A percentile compares a stretch with the other conserved stretches of the same genome.
Evolutionary conservation across 352 stramenopile species (phyloP).

Genomic region (Plasmopara muralis): DNA sequence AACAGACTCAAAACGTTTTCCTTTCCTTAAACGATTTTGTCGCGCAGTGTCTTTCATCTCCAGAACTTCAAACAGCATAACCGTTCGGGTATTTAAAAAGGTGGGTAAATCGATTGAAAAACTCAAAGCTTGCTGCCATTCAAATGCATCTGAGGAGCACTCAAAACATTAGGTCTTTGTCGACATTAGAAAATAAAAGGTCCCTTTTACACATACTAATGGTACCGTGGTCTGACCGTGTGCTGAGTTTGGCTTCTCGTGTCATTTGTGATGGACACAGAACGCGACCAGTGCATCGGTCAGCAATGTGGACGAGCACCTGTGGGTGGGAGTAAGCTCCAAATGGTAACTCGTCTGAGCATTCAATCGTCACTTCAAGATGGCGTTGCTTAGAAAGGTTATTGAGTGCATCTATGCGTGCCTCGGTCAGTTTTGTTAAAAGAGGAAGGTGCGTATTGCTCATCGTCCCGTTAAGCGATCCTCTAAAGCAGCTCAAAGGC

Average conservation of each 20-base stretch:
- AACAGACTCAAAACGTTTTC: background rate
- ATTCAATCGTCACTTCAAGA: conserved; percentile 33
- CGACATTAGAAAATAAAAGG: background rate
- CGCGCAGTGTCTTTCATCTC: conserved; percentile 21
- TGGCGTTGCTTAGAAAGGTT: conserved; percentile 11
- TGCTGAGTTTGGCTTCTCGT: conserved; percentile 13
- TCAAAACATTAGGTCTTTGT: background rate
- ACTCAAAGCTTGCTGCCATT: conserved; percentile 41
- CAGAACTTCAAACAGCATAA: conserved; percentile 56
- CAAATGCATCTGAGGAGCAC: conserved; percentile 31
- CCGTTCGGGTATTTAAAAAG: conserved; percentile 31
- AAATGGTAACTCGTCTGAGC: conserved; percentile 51
- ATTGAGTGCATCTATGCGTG: conserved; percentile 19
- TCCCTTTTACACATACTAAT: conserved; percentile 5
- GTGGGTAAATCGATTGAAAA: conserved; percentile 27
- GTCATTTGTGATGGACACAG: conserved; percentile 26
- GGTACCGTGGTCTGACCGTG: conserved; percentile 2
- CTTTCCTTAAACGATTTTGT: conserved; percentile 7
- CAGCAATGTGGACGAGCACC: conserved; percentile 41
- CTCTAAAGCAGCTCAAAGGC: conserved; percentile 20
- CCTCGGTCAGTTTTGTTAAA: conserved; percentile 15
- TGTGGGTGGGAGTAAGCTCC: conserved; percentile 34
- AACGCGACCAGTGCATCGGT: conserved; percentile 43
- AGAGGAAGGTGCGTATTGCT: conserved; percentile 22
- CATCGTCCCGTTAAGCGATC: conserved; percentile 23